Conservation (phyloP, 108 stramenopile species). For the Schizochytrium sp. region DNA sequence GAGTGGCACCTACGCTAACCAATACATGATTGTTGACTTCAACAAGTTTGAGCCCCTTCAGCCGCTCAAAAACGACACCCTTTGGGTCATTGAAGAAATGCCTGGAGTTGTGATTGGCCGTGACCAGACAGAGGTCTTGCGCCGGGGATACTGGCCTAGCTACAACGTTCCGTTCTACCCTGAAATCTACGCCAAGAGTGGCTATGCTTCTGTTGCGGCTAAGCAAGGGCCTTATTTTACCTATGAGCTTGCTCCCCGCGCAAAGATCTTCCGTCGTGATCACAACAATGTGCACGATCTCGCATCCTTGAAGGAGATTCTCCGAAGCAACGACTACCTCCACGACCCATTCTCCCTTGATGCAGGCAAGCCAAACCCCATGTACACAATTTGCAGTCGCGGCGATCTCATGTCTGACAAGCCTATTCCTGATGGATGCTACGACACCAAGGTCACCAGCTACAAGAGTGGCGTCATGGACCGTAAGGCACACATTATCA, state of each 20-base stretch:
- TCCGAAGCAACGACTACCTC: slow-evolving; percentile 66
- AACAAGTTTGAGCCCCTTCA: slow-evolving; percentile 55
- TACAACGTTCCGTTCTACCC: slow-evolving; percentile 69
- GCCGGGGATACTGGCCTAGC: slow-evolving; percentile 61
- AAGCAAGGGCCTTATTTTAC: slow-evolving; percentile 10
- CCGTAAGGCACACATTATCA: slow-evolving; percentile 26
- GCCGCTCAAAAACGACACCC: slow-evolving; percentile 29
- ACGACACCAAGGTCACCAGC: slow-evolving; percentile 62
- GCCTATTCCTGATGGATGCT: slow-evolving; percentile 60
- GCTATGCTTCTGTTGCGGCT: slow-evolving; percentile 29
- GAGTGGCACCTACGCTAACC: slow-evolving; percentile 70
- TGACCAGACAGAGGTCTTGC: slow-evolving; percentile 64
- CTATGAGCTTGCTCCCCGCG: slow-evolving; percentile 65
- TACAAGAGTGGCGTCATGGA: neutral
- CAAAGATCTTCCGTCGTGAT: slow-evolving; percentile 64
- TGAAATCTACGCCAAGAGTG: slow-evolving; percentile 62
- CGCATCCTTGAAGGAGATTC: slow-evolving; percentile 29
- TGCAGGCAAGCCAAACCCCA: slow-evolving; percentile 36
- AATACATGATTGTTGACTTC: slow-evolving; percentile 67
- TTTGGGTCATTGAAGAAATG: slow-evolving; percentile 67
- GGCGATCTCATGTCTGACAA: slow-evolving; percentile 35
- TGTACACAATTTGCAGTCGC: slow-evolving; percentile 62
- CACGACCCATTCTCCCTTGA: slow-evolving; percentile 60
- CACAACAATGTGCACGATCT: slow-evolving; percentile 63
- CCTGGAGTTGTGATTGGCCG: slow-evolving; percentile 58